Conservation (phyloP, 2,329 filamentous ascomycete species). For the Westerdykella ornata region DNA sequence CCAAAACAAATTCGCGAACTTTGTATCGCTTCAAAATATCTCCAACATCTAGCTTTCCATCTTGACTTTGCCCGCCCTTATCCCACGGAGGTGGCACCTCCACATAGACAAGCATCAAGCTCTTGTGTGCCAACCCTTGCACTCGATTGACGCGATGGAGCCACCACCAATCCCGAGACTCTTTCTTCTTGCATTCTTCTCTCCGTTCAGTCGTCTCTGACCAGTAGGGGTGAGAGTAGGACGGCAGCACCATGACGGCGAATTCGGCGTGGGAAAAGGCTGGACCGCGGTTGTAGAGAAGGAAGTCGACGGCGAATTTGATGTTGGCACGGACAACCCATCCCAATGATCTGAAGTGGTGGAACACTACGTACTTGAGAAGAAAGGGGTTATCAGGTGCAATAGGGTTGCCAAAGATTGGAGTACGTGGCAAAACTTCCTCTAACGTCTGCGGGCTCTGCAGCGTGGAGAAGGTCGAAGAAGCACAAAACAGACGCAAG, state of each 20-base stretch:
- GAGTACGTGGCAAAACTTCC: neutral
- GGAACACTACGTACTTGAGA: constrained; percentile 81
- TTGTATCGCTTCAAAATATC: constrained; percentile 61
- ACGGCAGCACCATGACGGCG: constrained; percentile 74
- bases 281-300: constrained; percentile 89
- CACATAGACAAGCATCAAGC: constrained; percentile 80
- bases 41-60: constrained; percentile 50
- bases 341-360: constrained; percentile 90
- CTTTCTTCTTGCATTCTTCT: constrained; percentile 48
- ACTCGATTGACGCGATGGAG: constrained; percentile 86
- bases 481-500: constrained; percentile 54
- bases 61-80: constrained; percentile 37
- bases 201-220: constrained; percentile 41
- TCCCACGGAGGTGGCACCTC: constrained; percentile 68
- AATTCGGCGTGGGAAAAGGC: constrained; percentile 96
- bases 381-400: constrained; percentile 78
- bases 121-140: constrained; percentile 84
- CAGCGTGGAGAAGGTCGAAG: constrained; percentile 61
- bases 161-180: constrained; percentile 64
- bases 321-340: constrained; percentile 91
- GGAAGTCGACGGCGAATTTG: constrained; percentile 90
- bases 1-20: constrained; percentile 72
- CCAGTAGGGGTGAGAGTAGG: constrained; percentile 73
- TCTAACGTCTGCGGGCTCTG: neutral
- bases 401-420: constrained; percentile 35